These are phyloP conservation scores for Penicillium psychrofluorescens DNA, from an alignment of 495 filamentous ascomycete species.

Conservation along the genomic window DNA sequence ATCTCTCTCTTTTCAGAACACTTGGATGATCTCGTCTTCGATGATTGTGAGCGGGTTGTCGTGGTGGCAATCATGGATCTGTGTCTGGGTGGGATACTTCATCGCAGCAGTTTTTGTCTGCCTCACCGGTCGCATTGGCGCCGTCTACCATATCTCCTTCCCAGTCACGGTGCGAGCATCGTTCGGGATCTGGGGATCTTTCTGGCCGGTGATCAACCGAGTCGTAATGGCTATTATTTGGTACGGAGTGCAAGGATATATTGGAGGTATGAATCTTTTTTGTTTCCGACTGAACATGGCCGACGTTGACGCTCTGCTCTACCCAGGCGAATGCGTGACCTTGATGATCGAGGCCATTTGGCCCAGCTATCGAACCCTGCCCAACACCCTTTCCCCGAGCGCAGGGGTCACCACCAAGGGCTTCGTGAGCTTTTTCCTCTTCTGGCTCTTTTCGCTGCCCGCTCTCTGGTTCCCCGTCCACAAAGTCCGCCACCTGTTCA, in stretches of 20 bases:
- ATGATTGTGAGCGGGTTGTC: conserved; percentile 73
- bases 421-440: conserved; percentile 76
- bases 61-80: conserved; percentile 96
- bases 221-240: conserved; percentile 72
- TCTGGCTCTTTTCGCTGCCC: conserved; percentile 74
- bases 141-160: conserved; percentile 85
- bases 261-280: conserved; percentile 49
- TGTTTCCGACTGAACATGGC: neutral
- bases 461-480: conserved; percentile 69
- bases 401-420: conserved; percentile 70
- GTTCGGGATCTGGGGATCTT: conserved; percentile 80
- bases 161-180: conserved; percentile 68
- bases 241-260: conserved; percentile 83
- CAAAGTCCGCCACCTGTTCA: conserved; percentile 74
- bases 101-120: conserved; percentile 70
- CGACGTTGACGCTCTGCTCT: neutral
- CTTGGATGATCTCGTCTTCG: conserved; percentile 92
- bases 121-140: conserved; percentile 76
- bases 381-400: conserved; percentile 55
- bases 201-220: conserved; percentile 90
- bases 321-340: conserved; percentile 60
- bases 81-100: conserved; percentile 76
- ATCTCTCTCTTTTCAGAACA: conserved; percentile 57
- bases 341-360: conserved; percentile 81
- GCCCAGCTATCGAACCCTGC: conserved; percentile 57